These are phyloP conservation scores for Vicia villosa DNA, from an alignment of 306 rosid species.

Conservation along the genomic window DNA sequence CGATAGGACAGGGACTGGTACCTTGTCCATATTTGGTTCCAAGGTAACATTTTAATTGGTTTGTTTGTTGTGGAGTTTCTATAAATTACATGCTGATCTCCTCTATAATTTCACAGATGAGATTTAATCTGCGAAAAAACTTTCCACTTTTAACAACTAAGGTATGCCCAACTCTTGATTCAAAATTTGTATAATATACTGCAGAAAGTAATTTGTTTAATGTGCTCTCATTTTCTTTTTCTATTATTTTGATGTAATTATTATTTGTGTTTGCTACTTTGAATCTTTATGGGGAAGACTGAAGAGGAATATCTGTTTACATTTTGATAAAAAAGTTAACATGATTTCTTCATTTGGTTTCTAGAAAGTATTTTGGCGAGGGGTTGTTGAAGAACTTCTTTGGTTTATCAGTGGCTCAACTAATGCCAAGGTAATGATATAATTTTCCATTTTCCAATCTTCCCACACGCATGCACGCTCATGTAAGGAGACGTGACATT, in stretches of 20 bases:
- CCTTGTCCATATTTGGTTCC: constrained; percentile 88
- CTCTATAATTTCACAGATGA: constrained; percentile 59
- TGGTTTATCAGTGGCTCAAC: constrained; percentile 99
- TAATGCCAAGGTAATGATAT: constrained; percentile 76
- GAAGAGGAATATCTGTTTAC: constrained; percentile 26
- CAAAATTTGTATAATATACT: constrained; percentile 19
- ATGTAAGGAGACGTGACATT: neutral
- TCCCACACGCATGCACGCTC: neutral
- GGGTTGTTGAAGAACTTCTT: constrained; percentile 95
- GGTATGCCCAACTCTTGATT: constrained; percentile 51
- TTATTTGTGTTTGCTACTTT: neutral
- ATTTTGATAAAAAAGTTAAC: constrained; percentile 40
- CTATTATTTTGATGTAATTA: constrained; percentile 23
- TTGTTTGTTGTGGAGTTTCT: constrained; percentile 25
- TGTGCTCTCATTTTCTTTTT: constrained; percentile 12
- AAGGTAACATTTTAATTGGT: constrained; percentile 61
- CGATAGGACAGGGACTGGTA: constrained; percentile 98
- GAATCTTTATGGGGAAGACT: constrained; percentile 27
- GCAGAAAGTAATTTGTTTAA: constrained; percentile 15
- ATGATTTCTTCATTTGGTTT: constrained; percentile 46
- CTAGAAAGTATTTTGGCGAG: constrained; percentile 98
- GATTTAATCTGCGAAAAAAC: constrained; percentile 80
- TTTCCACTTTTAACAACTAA: constrained; percentile 96
- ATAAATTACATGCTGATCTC: constrained; percentile 33
- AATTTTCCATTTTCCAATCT: constrained; percentile 9